Evolutionary conservation across 2,329 filamentous ascomycete species (phyloP).

Genomic region (Neoscytalidium dimidiatum): DNA sequence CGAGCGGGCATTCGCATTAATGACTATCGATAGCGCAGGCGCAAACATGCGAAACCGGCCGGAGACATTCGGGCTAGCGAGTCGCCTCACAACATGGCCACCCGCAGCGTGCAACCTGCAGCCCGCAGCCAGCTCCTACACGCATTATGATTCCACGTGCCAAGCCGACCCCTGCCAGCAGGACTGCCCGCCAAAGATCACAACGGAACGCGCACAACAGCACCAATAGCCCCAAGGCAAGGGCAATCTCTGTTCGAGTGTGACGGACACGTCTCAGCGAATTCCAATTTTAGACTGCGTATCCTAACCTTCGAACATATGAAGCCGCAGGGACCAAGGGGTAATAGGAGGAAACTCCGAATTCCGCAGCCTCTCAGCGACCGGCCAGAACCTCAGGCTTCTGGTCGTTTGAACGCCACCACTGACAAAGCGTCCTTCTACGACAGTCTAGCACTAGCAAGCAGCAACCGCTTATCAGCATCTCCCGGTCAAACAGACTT

Average conservation of each 20-base stretch:
- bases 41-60: not conserved
- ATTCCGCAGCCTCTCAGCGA: not conserved
- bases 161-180: not conserved
- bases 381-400: not conserved
- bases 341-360: constrained; percentile 12
- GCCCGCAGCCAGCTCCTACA: too few species aligned
- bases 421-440: not conserved
- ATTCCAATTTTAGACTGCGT: not conserved
- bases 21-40: constrained; percentile 8
- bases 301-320: not conserved
- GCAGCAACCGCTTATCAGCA: not conserved
- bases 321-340: constrained; percentile 1
- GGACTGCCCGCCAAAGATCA: not conserved
- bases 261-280: not conserved
- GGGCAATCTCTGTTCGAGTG: not conserved
- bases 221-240: not conserved
- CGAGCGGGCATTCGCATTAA: constrained; percentile 2
- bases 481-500: not conserved
- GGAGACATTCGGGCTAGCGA: not conserved
- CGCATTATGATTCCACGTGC: not conserved
- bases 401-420: not conserved
- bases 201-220: not conserved
- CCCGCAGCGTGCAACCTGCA: not conserved
- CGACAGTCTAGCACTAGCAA: not conserved
- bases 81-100: not conserved